These are phyloP conservation scores for Neofusicoccum sp. DNA, from an alignment of 2,329 filamentous ascomycete genomes.

Conservation along the genomic window DNA sequence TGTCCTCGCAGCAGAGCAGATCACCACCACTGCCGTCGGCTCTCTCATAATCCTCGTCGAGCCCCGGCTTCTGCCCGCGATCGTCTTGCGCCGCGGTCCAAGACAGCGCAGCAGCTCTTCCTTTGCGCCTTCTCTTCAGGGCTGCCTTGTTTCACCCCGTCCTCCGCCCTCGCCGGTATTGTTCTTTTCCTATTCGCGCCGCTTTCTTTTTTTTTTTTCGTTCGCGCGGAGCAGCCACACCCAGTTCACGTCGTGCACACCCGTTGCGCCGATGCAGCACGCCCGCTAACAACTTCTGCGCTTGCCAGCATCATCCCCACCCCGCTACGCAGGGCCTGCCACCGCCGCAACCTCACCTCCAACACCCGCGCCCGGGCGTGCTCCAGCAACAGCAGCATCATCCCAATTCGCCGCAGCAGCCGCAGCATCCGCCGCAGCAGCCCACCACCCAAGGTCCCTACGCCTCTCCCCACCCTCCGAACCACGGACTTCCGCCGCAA, in stretches of 20 bases:
- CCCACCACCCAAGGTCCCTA: slow-evolving; percentile 59
- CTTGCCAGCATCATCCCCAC: slow-evolving; percentile 69
- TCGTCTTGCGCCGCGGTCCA: slow-evolving; percentile 4
- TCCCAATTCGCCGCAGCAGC: slow-evolving; percentile 61
- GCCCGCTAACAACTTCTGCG: slow-evolving; percentile 18
- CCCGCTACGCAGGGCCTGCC: slow-evolving; percentile 71
- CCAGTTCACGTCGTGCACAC: slow-evolving; percentile 17
- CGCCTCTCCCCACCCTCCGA: slow-evolving; percentile 64
- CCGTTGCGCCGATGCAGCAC: slow-evolving; percentile 15
- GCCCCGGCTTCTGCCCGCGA: slow-evolving; percentile 11
- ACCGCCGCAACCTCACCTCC: slow-evolving; percentile 56
- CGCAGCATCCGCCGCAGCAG: slow-evolving; percentile 56
- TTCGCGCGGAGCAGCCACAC: slow-evolving; percentile 6
- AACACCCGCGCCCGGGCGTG: slow-evolving; percentile 69
- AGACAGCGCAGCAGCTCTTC: slow-evolving; percentile 4
- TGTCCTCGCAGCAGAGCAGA: slow-evolving; percentile 16
- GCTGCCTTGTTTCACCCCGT: slow-evolving; percentile 9
- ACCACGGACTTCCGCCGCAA: slow-evolving; percentile 52
- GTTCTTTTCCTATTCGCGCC: slow-evolving; percentile 5
- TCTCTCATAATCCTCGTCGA: slow-evolving; percentile 19
- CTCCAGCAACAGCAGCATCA: slow-evolving; percentile 65
- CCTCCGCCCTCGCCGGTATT: neutral
- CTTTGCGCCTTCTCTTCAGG: slow-evolving; percentile 6
- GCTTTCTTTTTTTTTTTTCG: neutral
- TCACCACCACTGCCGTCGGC: slow-evolving; percentile 7